A percentile compares a stretch with the other conserved stretches of the same genome.
These are phyloP conservation scores for Karstenula rhodostoma DNA, from an alignment of 2,329 filamentous ascomycete species.

Conservation along the genomic window DNA sequence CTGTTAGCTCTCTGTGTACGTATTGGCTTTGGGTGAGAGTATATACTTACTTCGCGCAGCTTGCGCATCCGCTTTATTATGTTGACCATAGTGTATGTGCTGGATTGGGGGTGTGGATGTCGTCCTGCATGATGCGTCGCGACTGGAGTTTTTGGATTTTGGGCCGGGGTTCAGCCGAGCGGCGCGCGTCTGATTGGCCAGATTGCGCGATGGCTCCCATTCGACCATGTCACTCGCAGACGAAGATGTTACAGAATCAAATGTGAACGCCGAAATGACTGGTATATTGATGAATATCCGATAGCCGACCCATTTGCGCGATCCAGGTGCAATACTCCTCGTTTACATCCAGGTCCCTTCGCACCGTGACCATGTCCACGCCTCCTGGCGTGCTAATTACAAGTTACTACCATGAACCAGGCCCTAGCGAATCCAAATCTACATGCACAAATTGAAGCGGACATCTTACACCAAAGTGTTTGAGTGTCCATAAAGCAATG, in stretches of 20 bases:
- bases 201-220: neutral
- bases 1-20: conserved; percentile 30
- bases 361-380: conserved; percentile 13
- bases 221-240: neutral
- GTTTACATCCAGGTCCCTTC: conserved; percentile 6
- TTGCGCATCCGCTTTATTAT: conserved; percentile 76
- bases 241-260: neutral
- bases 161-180: conserved; percentile 17
- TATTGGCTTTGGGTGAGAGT: neutral
- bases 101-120: conserved; percentile 18
- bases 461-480: neutral
- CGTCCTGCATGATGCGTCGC: conserved; percentile 30
- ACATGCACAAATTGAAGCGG: conserved; percentile 8
- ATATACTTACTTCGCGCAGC: conserved; percentile 71
- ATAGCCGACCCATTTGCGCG: neutral
- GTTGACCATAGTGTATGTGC: conserved; percentile 57
- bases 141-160: conserved; percentile 32
- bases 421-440: conserved; percentile 19
- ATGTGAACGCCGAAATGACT: conserved; percentile 10
- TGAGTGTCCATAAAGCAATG: neutral
- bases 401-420: conserved; percentile 21
- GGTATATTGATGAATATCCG: conserved; percentile 6
- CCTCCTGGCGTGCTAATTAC: conserved; percentile 21
- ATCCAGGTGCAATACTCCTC: neutral
- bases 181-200: conserved; percentile 11